phyloP scores from a whole-genome alignment of 2,329 filamentous ascomycete species.

The Furcasterigmium sp. region DNA sequence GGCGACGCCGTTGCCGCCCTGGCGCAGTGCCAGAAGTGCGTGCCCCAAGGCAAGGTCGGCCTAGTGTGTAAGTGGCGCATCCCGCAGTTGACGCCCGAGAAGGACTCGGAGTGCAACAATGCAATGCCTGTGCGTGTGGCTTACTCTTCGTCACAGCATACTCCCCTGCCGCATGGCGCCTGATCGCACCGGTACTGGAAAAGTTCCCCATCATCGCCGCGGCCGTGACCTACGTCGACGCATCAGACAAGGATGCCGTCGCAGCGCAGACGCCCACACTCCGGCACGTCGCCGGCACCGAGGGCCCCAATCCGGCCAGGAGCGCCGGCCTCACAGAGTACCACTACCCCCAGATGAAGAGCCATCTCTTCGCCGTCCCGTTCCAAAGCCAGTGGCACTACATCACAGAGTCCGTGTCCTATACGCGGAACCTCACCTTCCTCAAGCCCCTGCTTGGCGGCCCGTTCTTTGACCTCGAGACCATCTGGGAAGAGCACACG shows the following conservation, averaged over 20 bases:
- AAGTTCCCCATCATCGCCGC: no score
- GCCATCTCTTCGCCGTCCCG: conserved; percentile 40
- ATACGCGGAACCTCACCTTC: conserved; percentile 61
- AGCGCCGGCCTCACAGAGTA: conserved; percentile 23
- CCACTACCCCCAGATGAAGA: conserved; percentile 26
- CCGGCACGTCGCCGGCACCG: conserved; percentile 10
- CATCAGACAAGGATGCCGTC: not conserved
- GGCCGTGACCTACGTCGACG: not conserved
- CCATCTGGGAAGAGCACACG: conserved; percentile 75
- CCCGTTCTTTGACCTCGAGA: conserved; percentile 68
- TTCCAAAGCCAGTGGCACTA: conserved; percentile 45
- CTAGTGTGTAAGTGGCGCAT: conserved; percentile 28
- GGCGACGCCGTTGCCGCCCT: conserved; percentile 12
- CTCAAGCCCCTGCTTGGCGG: conserved; percentile 59
- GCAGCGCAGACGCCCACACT: not conserved
- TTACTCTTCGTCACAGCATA: no score
- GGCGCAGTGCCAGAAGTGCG: conserved; percentile 17
- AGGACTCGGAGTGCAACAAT: no score
- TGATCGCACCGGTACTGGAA: no score
- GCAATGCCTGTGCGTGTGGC: no score
- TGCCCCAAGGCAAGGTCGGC: conserved; percentile 31
- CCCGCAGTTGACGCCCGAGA: no score
- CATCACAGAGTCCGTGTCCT: conserved; percentile 51
- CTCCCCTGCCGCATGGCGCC: no score
- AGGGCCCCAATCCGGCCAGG: conserved; percentile 11